Evolutionary conservation across 2,329 filamentous ascomycete species (phyloP), one percentile per base, ranked within the genome.

Genomic region (Arthrobotrys conoides): DNA sequence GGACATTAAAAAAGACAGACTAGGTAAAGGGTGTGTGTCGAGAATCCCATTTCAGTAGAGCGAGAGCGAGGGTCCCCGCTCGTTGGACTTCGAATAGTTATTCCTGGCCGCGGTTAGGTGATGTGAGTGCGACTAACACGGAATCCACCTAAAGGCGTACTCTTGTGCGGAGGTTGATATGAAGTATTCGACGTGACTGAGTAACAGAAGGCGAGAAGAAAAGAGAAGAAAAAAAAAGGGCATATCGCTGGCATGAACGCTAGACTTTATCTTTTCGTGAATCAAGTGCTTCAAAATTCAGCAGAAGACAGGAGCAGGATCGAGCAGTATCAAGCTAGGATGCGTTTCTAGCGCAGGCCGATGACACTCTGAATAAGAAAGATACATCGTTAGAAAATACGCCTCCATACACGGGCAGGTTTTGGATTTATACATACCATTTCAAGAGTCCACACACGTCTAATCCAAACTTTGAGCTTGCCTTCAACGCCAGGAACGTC

Each of bases 361-460:
- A 75, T 79, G 63, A 75, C 69, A 53, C 76, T 79, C 70, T 75
- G 53, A 49, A 18, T 18, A 8, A 12, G 10, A 12, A 57, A n/a
- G 22, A 27, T 1, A n/a, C n/a, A 20, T 9, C 10, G 44, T 73
- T 72, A 73, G 57, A 24, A 24, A 61, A 33, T 16, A 20, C 10
- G 20, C 57, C 9, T 46, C 5, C 1, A 44, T 22, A 18, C 12
- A 27, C 2, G n/a, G n/a, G 2, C 18, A 24, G 5, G n/a, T 16
- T 44, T 16, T 16, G 8, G n/a, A 1, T 16, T 27, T 38, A n/a
- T 20, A n/a, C 64, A 41, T 82, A 82, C 82, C 93, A 99, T 99
- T 87, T 99, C 96, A 76, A 99, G 88, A 76, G 96, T 99, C 96
- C 96, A 99, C 76, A 99, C 96, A 82, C 96, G 90, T 83, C 96